Evolutionary conservation across 257 asterid species (phyloP).

Genomic region (Forsythia suspensa): DNA sequence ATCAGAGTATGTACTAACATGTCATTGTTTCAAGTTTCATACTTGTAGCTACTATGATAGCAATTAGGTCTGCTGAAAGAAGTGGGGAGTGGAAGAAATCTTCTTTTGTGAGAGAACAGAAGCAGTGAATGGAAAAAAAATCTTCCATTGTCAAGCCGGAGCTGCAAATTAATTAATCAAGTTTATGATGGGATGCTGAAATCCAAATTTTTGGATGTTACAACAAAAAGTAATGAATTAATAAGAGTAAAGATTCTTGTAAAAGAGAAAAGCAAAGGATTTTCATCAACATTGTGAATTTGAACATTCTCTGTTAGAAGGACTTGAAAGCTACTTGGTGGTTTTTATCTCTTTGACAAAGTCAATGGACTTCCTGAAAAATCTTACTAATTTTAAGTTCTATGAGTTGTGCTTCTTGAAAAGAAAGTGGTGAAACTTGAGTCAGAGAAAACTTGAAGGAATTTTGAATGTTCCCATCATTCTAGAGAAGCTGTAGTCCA

Average conservation of each 20-base stretch:
- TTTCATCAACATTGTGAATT: neutral
- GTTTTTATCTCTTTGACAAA: neutral
- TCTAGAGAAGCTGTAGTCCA: neutral
- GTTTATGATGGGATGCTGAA: neutral
- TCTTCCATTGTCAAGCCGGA: slow-evolving; percentile 1
- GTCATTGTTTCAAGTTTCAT: slow-evolving; percentile 9
- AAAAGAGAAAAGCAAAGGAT: neutral
- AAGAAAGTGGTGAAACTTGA: neutral
- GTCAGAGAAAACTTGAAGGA: neutral
- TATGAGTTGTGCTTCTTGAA: neutral
- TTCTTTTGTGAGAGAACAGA: neutral
- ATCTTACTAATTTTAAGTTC: neutral
- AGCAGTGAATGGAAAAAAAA: neutral
- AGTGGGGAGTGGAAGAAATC: neutral
- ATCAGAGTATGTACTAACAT: slow-evolving; percentile 60
- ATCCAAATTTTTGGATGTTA: slow-evolving; percentile 6
- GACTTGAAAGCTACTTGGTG: neutral
- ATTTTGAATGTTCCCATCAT: neutral
- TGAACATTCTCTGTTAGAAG: neutral
- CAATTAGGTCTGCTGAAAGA: neutral
- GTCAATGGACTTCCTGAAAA: neutral
- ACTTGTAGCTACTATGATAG: neutral
- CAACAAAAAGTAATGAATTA: slow-evolving; percentile 4
- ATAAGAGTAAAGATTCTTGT: slow-evolving; percentile 4
- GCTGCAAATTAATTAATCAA: slow-evolving; percentile 11